Base-by-base conservation (phyloP, 495 filamentous ascomycete species). In the Pyronema omphalodes region DNA sequence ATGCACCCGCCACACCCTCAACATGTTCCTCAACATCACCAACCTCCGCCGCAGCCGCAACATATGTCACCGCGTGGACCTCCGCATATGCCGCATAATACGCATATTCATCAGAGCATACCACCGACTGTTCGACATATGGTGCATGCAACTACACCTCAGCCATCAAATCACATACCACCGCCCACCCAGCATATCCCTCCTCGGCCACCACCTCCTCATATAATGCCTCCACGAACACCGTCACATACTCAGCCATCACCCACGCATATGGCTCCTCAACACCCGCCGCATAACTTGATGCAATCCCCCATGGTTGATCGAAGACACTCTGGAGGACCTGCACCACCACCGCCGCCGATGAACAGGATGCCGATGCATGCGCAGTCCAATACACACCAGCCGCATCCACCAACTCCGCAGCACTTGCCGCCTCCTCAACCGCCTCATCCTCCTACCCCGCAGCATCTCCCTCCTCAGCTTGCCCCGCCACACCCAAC, bases 361-460 rank as follows among this genome's bases (percentile, higher is more conserved):
- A 29, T 29, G 23, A 29, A 29, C 23, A 29, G 23, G 23, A 29
- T 29, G 23, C 23, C 23, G 5, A 29, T 29, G 23, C 23, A 29
- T 29, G 23, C 23, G 23, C 52, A 34, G 36, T 43, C 35, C 5
- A 12, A 9, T 12, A 34, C 37, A 39, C 55, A 53, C 15, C 55
- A 58, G n/a, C 57, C 54, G 1, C 52, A 34, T 53, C 36, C 51
- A 3, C 51, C 35, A 14, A 34, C 23, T 23, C 41, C 53, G 14
- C 60, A 63, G 37, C 60, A 56, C 51, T 18, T 43, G 11, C 53
- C 51, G 29, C 60, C 59, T 6, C 61, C 55, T 18, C 60, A 55
- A 41, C 35, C 53, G 33, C 41, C 61, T 12, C 57, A 56, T 54
- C 60, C 45, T 39, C 34, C 56, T 33, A 57, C 59, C 36, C 58